Percentiles rank a stretch among this genome's conserved stretches.
phyloP scores from a whole-genome alignment of 2,329 filamentous ascomycete species.

The Tricladium varicosporioides region DNA sequence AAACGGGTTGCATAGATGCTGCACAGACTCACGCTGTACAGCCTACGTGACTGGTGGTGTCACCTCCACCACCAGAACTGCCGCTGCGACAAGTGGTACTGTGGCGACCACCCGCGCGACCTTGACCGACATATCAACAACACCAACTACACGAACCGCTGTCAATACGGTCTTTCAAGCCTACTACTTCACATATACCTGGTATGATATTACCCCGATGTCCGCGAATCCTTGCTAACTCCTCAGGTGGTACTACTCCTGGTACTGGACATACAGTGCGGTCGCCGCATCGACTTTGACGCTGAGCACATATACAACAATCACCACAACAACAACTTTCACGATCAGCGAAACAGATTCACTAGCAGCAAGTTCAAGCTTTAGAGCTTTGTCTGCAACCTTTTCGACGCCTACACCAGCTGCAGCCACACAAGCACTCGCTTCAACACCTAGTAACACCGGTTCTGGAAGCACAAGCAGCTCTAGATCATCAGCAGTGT shows the following conservation, averaged over 20 bases:
- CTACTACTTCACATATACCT: conserved; percentile 15
- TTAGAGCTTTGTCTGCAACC: conserved; percentile 1
- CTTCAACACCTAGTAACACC: background rate
- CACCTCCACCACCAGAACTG: background rate
- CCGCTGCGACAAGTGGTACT: background rate
- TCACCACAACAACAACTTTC: conserved; percentile 9
- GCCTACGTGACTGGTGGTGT: conserved; percentile 11
- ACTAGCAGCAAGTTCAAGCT: conserved; percentile 3
- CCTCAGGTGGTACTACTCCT: conserved; percentile 12
- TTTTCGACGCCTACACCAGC: conserved; percentile 9
- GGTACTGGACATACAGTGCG: conserved; percentile 10
- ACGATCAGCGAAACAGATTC: conserved; percentile 14
- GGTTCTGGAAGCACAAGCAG: background rate
- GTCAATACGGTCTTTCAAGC: background rate
- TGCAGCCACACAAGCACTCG: background rate
- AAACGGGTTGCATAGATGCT: conserved; percentile 9
- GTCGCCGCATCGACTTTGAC: background rate
- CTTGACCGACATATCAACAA: background rate
- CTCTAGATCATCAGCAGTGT: no score
- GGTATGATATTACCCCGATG: conserved; percentile 1
- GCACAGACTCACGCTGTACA: conserved; percentile 13
- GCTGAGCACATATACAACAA: background rate
- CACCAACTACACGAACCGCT: background rate
- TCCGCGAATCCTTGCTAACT: background rate
- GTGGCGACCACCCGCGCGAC: background rate